phyloP scores from a whole-genome alignment of 208 protist genomes.

The Entamoeba moshkovskii region DNA sequence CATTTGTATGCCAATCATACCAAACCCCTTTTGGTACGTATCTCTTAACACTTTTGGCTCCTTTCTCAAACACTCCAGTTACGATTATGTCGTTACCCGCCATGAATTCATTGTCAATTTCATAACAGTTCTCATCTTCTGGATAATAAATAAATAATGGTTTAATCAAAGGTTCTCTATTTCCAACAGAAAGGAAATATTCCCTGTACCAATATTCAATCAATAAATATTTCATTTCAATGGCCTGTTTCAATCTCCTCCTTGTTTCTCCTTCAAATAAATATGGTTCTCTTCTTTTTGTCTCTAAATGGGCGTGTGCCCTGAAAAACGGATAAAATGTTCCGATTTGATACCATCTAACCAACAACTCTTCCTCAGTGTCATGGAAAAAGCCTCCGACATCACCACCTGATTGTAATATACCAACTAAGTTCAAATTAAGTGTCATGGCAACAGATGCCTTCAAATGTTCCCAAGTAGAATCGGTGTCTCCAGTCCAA shows the following conservation, averaged over 20 bases:
- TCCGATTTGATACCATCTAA: conserved; percentile 12
- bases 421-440: not conserved
- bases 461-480: conserved; percentile 25
- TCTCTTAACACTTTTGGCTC: not conserved
- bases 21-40: not conserved
- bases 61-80: not conserved
- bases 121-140: not conserved
- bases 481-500: conserved; percentile 25
- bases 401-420: conserved; percentile 20
- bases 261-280: not conserved
- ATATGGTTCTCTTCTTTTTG: conserved; percentile 21
- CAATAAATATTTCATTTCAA: conserved; percentile 1
- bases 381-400: conserved; percentile 26
- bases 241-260: not conserved
- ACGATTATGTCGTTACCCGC: not conserved
- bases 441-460: conserved; percentile 11
- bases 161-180: not conserved
- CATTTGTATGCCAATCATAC: not conserved
- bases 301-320: conserved; percentile 17
- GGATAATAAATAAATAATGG: not conserved
- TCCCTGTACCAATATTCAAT: not conserved
- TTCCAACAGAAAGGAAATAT: not conserved
- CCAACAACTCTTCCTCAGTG: conserved; percentile 12
- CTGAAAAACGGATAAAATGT: conserved; percentile 14
- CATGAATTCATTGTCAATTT: not conserved